These are phyloP conservation scores for Vitis labrusca DNA, from an alignment of 164 flowering plant genomes.

Conservation along the genomic window DNA sequence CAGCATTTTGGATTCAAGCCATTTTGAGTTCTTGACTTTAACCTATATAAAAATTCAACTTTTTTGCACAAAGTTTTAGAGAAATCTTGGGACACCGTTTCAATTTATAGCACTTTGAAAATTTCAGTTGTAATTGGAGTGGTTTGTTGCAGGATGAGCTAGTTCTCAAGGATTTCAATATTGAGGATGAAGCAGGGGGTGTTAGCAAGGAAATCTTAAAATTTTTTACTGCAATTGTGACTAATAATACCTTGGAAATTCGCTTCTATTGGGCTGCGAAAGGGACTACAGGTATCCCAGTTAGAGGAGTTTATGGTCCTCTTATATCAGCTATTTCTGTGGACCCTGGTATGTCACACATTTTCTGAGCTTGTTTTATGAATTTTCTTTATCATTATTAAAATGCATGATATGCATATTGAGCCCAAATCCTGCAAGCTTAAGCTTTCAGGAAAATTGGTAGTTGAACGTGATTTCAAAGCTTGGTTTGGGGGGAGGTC, in stretches of 20 bases:
- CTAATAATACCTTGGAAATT: conserved; percentile 28
- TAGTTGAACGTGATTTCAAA: too few species aligned
- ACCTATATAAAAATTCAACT: not conserved
- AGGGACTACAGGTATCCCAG: conserved; percentile 33
- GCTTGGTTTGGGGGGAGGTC: too few species aligned
- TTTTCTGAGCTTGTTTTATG: not conserved
- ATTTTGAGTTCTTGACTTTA: too few species aligned
- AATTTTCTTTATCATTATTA: not conserved
- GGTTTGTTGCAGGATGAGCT: conserved; percentile 21
- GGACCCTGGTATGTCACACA: conserved; percentile 17
- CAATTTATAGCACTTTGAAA: too few species aligned
- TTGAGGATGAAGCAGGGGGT: conserved; percentile 52
- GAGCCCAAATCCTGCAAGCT: too few species aligned
- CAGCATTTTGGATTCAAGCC: too few species aligned
- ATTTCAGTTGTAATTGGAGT: not conserved
- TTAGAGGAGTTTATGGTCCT: conserved; percentile 33
- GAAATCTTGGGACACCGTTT: not conserved
- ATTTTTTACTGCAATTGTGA: conserved; percentile 30
- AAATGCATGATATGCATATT: too few species aligned
- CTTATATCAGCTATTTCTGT: conserved; percentile 36
- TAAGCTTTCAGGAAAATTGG: too few species aligned
- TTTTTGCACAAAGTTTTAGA: not conserved
- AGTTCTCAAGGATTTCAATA: conserved; percentile 59
- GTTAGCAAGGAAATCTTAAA: conserved; percentile 24
- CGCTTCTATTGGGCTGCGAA: conserved; percentile 42